Base-by-base conservation (phyloP, 73 alveolate genomes). In the Durusdinium trenchii region DNA sequence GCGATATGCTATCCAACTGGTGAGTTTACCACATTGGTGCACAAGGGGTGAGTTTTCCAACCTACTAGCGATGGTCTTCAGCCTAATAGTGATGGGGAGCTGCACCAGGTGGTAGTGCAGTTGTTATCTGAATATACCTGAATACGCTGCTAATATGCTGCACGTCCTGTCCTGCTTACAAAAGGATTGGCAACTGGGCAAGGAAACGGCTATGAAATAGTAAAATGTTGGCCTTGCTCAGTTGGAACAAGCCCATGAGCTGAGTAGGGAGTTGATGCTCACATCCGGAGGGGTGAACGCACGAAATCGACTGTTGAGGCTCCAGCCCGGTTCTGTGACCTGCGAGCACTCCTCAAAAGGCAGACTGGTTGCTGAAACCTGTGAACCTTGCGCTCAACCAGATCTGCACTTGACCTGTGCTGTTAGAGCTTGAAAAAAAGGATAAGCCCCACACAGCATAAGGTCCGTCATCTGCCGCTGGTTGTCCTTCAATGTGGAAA, bases 391-490 rank as follows among this genome's bases (percentile, higher is more conserved):
- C n/a, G n/a, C n/a, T n/a, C n/a, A n/a, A n/a, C n/a, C n/a, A n/a
- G n/a, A n/a, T n/a, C n/a, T n/a, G n/a, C n/a, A n/a, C n/a, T n/a
- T n/a, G n/a, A n/a, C n/a, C n/a, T n/a, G n/a, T n/a, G n/a, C n/a
- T n/a, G n/a, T n/a, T n/a, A n/a, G n/a, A n/a, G n/a, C n/a, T n/a
- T n/a, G n/a, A n/a, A n/a, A n/a, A n/a, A n/a, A 5, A 62, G 5
- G 43, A 35, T 62, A 9, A 62, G 76, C 18, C 32, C 76, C 76
- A 48, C 54, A 48, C 69, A 81, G 47, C 91, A 81, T 81, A 42
- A 81, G 35, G 71, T 81, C 91, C 6, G 91, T 81, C 91, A 81
- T 81, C 35, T 81, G 91, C 12, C 91, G 64, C 91, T 81, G 91
- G 48, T 32, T 50, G 69, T 81, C 91, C 91, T 81, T 54, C 45